Evolutionary conservation across 768 basidiomycete genomes (phyloP).

Genomic region (Tricholoma saponaceum): DNA sequence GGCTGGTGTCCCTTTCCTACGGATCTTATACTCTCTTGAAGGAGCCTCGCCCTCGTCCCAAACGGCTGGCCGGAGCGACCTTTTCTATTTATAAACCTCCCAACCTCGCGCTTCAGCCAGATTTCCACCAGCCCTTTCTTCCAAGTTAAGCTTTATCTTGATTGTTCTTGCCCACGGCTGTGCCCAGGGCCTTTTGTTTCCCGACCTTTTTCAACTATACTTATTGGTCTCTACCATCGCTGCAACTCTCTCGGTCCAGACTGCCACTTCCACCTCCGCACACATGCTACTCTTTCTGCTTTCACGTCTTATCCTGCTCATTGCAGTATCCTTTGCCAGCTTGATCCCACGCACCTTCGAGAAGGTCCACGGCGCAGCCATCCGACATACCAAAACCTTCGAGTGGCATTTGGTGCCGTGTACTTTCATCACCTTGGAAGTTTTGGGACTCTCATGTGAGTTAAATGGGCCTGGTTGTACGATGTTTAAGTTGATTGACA

Average conservation of each 20-base stretch:
- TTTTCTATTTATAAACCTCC: constrained; percentile 20
- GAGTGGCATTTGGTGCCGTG: constrained; percentile 56
- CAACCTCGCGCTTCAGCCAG: constrained; percentile 6
- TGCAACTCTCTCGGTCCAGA: constrained; percentile 1
- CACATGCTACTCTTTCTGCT: constrained; percentile 26
- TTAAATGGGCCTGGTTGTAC: constrained; percentile 9
- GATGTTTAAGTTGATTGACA: constrained; percentile 10
- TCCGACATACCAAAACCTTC: constrained; percentile 57
- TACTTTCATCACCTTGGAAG: constrained; percentile 51
- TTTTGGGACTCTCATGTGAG: constrained; percentile 55
- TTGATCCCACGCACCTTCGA: constrained; percentile 40
- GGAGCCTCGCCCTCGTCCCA: constrained; percentile 15
- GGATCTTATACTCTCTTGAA: neutral
- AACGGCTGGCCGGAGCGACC: constrained; percentile 20
- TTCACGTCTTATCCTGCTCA: constrained; percentile 32
- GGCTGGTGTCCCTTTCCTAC: constrained; percentile 12
- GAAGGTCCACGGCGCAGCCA: constrained; percentile 49
- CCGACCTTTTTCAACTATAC: constrained; percentile 10
- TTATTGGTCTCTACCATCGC: constrained; percentile 13
- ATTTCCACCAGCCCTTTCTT: constrained; percentile 9
- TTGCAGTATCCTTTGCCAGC: constrained; percentile 25
- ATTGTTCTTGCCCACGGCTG: constrained; percentile 18
- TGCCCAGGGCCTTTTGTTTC: constrained; percentile 20
- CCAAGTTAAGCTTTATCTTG: constrained; percentile 7
- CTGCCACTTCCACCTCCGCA: too few species aligned